A percentile compares a stretch with the other conserved stretches of the same genome.
Evolutionary conservation across 2,329 filamentous ascomycete genomes (phyloP).

Genomic region (Calonectria hawksworthii): DNA sequence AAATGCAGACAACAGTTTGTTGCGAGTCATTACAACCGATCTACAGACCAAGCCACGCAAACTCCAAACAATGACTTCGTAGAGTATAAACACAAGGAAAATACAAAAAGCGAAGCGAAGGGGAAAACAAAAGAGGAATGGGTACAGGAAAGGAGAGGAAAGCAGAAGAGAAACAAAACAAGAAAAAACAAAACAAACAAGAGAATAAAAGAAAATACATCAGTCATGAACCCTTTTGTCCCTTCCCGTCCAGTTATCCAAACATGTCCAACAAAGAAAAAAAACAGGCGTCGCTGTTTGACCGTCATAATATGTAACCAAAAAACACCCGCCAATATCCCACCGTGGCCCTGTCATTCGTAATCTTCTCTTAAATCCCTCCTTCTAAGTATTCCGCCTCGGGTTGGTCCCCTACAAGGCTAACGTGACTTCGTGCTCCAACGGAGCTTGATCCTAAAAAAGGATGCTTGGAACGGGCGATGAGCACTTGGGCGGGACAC

Average conservation of each 20-base stretch:
- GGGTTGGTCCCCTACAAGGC: constrained; percentile 52
- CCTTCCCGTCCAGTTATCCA: constrained; percentile 9
- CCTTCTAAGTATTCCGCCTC: constrained; percentile 53
- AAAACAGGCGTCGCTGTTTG: constrained; percentile 32
- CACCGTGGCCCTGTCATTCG: constrained; percentile 28
- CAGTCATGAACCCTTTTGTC: constrained; percentile 32
- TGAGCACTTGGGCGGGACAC: constrained; percentile 92
- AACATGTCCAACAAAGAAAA: constrained; percentile 28
- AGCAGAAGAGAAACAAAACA: constrained; percentile 21
- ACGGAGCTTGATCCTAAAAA: constrained; percentile 63
- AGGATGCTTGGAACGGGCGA: constrained; percentile 67
- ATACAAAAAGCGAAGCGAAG: constrained; percentile 14
- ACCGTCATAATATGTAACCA: constrained; percentile 23
- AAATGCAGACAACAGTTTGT: constrained; percentile 11
- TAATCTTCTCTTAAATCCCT: constrained; percentile 46
- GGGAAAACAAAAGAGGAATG: constrained; percentile 26
- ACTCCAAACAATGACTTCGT: not conserved
- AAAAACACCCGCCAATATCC: constrained; percentile 23
- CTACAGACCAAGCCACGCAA: constrained; percentile 32
- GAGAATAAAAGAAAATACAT: constrained; percentile 21
- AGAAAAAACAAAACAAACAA: constrained; percentile 26
- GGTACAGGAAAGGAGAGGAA: constrained; percentile 20
- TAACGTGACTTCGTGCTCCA: constrained; percentile 55
- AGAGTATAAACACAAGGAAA: not conserved
- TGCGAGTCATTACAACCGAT: constrained; percentile 38